Evolutionary conservation across 73 alveolate species (phyloP), one percentile per base, ranked within the genome.

Genomic region (Blepharisma stoltei): DNA sequence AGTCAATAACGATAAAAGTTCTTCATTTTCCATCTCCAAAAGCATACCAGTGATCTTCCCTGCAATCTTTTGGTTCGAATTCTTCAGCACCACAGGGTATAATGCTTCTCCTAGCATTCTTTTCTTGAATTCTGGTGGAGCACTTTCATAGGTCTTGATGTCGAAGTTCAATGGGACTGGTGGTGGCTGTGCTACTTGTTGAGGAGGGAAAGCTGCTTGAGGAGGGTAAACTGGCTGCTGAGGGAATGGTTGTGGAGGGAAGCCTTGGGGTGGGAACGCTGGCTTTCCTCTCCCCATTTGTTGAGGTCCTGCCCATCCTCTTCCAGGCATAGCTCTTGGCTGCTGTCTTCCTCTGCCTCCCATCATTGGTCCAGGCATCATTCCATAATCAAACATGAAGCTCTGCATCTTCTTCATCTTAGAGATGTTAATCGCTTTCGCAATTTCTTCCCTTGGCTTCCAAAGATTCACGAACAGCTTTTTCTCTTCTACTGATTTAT

Each of bases 21-120:
- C 81, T 7, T 43, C 50, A 14, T 71, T 49, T 14, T 71, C 81
- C 81, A 71, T 71, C 38, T 71, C 81, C 32, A 71, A 23, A 7
- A 71, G 81, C 81, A 71, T 71, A 9, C 81, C 81, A 45, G 81
- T 71, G 76, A 71, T 54, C 47, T 71, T 71, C 41, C 67, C 54
- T 11, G 81, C 81, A 14, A 52, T 52, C 23, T 20, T 52, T 14
- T 52, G 23, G 18, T 52, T n/a, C 32, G 32, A 52, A 52, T 20
- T 52, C 23, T 52, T 52, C 32, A 52, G 23, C 32, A 52, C 23
- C 5, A 52, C 18, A 1, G 18, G 23, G 67, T 52, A 52, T n/a
- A 52, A 20, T 3, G 18, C 23, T 52, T 52, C 67, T 52, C 67
- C 67, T n/a, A 52, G 4, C 18, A 52, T 52, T 20, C 23, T n/a